Evolutionary conservation across 805 yeast species (phyloP).

Genomic region (Dipodascopsis uninucleata): DNA sequence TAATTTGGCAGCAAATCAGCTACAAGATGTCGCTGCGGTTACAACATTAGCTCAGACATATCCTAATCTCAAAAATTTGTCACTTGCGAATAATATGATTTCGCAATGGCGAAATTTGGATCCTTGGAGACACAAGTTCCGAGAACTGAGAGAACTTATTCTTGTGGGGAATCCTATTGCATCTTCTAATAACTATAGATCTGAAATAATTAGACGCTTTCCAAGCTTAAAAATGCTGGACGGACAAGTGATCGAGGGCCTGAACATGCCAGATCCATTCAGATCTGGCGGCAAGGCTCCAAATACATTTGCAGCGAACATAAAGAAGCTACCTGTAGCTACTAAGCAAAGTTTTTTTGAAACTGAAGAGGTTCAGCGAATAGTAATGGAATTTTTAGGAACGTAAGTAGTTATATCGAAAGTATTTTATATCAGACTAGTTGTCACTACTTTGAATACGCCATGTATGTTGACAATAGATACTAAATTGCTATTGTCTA

Average conservation of each 20-base stretch:
- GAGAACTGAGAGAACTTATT: conserved; percentile 69
- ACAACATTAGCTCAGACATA: conserved; percentile 65
- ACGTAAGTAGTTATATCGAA: conserved; percentile 9
- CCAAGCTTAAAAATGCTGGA: conserved; percentile 79
- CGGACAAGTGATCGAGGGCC: conserved; percentile 75
- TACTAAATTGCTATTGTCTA: conserved; percentile 28
- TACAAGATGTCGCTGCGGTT: conserved; percentile 58
- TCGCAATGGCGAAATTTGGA: conserved; percentile 58
- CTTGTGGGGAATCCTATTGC: conserved; percentile 71
- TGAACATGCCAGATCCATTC: conserved; percentile 40
- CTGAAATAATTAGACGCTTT: conserved; percentile 65
- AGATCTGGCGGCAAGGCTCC: conserved; percentile 10
- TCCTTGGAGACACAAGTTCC: conserved; percentile 72
- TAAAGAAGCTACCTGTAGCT: conserved; percentile 36
- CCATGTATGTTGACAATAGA: neutral
- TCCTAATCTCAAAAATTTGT: conserved; percentile 73
- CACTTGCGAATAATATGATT: conserved; percentile 73
- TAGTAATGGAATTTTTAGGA: conserved; percentile 73
- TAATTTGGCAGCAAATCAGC: conserved; percentile 57
- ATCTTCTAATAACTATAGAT: conserved; percentile 39
- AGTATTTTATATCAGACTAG: neutral
- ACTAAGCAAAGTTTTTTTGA: conserved; percentile 74
- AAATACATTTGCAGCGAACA: conserved; percentile 12
- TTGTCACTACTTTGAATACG: neutral
- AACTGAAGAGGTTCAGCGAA: conserved; percentile 60